A percentile compares a stretch with the other conserved stretches of the same genome.
phyloP scores from a whole-genome alignment of 495 filamentous ascomycete species.

The Aspergillus biplanus region DNA sequence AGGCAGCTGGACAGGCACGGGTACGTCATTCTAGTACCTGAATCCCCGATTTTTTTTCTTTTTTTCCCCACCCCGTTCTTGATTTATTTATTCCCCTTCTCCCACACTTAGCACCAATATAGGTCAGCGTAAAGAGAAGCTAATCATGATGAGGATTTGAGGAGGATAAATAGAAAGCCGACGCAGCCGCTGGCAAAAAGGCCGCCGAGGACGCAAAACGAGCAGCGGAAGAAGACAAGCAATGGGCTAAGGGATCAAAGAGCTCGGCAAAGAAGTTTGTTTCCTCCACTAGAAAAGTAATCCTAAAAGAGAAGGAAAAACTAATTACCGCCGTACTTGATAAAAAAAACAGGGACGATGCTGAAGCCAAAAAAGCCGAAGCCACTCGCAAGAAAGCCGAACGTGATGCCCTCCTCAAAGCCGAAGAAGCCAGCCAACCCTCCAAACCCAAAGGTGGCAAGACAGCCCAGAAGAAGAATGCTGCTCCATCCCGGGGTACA shows the following conservation, averaged over 20 bases:
- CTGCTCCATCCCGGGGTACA: conserved; percentile 34
- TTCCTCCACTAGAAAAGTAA: background rate
- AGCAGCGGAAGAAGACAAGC: conserved; percentile 67
- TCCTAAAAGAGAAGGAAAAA: background rate
- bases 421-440: conserved; percentile 72
- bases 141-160: background rate
- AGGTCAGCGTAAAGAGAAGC: background rate
- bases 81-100: too few relatives aligned
- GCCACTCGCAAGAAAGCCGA: conserved; percentile 87
- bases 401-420: conserved; percentile 76
- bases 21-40: conserved; percentile 35
- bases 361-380: conserved; percentile 84
- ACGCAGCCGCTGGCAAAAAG: conserved; percentile 76
- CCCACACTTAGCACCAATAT: too few relatives aligned
- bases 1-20: conserved; percentile 81
- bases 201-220: conserved; percentile 70
- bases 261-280: conserved; percentile 79
- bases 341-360: conserved; percentile 66
- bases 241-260: conserved; percentile 89
- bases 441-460: conserved; percentile 64
- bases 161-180: conserved; percentile 71
- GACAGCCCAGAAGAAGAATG: conserved; percentile 66
- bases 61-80: too few relatives aligned
- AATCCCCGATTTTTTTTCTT: background rate
- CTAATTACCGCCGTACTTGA: conserved; percentile 18